Base-by-base conservation (phyloP, 768 basidiomycete species). In the Tephrocybe rancida region DNA sequence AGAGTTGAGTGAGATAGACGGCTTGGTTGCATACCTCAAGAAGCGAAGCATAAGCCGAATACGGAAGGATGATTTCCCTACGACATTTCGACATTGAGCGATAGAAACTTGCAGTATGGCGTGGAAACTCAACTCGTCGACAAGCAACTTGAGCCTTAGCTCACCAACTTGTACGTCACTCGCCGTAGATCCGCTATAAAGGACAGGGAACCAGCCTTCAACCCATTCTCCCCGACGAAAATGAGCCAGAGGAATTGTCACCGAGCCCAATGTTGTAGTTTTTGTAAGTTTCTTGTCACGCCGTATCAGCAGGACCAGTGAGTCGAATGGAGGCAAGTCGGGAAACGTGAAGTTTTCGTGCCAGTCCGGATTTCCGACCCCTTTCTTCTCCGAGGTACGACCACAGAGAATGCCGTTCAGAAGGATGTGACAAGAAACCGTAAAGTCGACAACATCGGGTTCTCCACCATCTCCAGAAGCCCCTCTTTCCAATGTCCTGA, bases 151-250 rank as follows among this genome's bases (percentile, higher is more conserved):
- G 61, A 95, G 69, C 44, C 85, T 80, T 39, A 94, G 70, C 61
- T 94, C 91, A 32, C 92, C 92, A 5, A 84, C 78, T 63, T 88
- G 87, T 39, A 82, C 62, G 60, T 84, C 80, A 21, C 73, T 74
- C 26, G 76, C 70, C 35, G 75, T 63, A 9, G 76, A 69, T 34
- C 78, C 81, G 37, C 72, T 64, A 38, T 81, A 78, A 48, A 88
- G 71, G 2, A 92, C 82, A 13, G 91, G 88, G 68, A 86, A 94
- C 90, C 90, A 95, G 13, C 92, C 92, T 64, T 95, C 92, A 5
- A 90, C 78, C 3, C 72, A 66, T 59, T 92, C 88, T 16, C 86
- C 83, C 22, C 92, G 78, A 21, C 86, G 81, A 61, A 94, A 90
- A 62, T 88, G 89, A 8, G 70, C 70, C 21, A 94, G 74, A 1